Percentiles rank a stretch among this genome's conserved stretches.
Evolutionary conservation across 257 asterid species (phyloP).

Genomic region (Scutellaria baicalensis): DNA sequence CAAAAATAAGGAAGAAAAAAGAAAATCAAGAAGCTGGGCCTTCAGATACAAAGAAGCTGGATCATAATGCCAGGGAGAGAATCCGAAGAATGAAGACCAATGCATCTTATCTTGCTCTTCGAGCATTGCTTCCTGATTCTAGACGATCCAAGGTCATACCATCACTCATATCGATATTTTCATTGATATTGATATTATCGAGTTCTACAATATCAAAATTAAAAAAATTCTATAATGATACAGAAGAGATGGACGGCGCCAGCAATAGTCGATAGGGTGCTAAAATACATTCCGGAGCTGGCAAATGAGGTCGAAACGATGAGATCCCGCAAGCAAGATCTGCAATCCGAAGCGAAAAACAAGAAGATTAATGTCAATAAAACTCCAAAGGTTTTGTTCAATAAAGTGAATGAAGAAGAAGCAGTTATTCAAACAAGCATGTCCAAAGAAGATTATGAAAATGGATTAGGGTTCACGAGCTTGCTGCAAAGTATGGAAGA

Average conservation of each 20-base stretch:
- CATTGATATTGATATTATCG: background rate
- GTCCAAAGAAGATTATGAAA: background rate
- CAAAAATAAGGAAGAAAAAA: conserved; percentile 1
- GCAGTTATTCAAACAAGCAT: conserved; percentile 33
- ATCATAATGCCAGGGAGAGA: conserved; percentile 48
- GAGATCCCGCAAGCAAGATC: conserved; percentile 11
- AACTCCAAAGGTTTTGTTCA: conserved; percentile 9
- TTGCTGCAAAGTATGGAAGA: conserved; percentile 27
- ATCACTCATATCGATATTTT: no score
- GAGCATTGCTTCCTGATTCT: conserved; percentile 32
- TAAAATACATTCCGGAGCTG: conserved; percentile 38
- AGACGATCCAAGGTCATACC: conserved; percentile 36
- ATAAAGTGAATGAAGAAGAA: conserved; percentile 19
- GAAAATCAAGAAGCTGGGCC: background rate
- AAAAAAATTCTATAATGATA: background rate
- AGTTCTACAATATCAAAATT: background rate
- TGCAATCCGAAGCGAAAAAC: conserved; percentile 8
- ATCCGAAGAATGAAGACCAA: conserved; percentile 41
- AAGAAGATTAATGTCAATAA: background rate
- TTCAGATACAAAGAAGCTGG: conserved; percentile 23
- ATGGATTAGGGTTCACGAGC: background rate
- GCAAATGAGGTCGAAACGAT: conserved; percentile 20
- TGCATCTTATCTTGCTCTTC: conserved; percentile 38
- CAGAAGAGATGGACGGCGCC: conserved; percentile 51
- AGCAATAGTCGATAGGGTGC: conserved; percentile 29